These are phyloP conservation scores for Verticillium nonalfalfae DNA, from an alignment of 2,329 filamentous ascomycete genomes.

Conservation along the genomic window DNA sequence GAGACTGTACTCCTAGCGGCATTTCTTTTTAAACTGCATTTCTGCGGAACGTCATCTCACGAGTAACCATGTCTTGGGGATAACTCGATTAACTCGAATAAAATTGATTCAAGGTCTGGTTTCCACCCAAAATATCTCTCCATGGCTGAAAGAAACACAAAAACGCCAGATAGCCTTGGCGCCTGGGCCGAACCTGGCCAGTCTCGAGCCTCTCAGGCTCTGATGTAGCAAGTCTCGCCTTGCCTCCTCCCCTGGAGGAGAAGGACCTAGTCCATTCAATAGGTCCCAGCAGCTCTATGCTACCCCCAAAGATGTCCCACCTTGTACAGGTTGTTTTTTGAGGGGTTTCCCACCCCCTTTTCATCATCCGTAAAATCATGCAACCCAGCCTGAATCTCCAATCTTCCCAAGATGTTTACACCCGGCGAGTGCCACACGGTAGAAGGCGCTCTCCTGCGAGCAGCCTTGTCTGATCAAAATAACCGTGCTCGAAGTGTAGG, in stretches of 20 bases:
- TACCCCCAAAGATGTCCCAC: background rate
- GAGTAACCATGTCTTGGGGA: background rate
- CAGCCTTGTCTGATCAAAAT: background rate
- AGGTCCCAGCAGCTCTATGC: background rate
- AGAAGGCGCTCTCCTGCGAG: slow-evolving; percentile 2
- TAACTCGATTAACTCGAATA: background rate
- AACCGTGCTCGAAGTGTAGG: background rate
- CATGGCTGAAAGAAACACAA: background rate
- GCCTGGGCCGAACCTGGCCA: background rate
- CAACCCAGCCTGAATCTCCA: background rate
- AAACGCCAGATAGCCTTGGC: background rate
- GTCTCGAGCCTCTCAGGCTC: background rate
- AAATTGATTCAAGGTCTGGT: background rate
- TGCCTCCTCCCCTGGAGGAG: background rate
- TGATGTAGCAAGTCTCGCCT: background rate
- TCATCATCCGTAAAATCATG: slow-evolving; percentile 13
- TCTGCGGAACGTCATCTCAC: no score
- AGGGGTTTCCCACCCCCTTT: background rate
- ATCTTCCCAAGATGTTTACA: background rate
- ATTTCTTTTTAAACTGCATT: no score
- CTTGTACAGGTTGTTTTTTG: background rate
- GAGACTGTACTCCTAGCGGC: no score
- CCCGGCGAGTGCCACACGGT: background rate
- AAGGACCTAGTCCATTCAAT: background rate
- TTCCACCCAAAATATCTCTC: background rate